Conservation (phyloP, 805 yeast species). For the Wickerhamomyces mucosus region DNA sequence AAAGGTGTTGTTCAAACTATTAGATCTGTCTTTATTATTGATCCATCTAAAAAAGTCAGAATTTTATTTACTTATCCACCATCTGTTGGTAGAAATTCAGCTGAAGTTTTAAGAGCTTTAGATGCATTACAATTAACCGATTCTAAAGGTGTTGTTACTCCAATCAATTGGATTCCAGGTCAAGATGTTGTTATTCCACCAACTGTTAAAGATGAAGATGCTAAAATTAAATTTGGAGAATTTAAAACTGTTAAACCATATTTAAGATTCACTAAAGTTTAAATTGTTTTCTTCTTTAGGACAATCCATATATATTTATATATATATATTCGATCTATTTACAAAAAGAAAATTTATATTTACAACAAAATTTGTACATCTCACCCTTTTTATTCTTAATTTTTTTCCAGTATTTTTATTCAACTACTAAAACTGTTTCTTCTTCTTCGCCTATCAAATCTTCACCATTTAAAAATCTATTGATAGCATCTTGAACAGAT, state of each 20-base stretch:
- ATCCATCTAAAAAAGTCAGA: slow-evolving; percentile 84
- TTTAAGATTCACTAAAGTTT: slow-evolving; percentile 58
- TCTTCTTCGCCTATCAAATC: slow-evolving; percentile 7
- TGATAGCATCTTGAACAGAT: slow-evolving; percentile 45
- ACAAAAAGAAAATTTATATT: too few relatives aligned
- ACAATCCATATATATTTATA: too few relatives aligned
- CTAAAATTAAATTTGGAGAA: slow-evolving; percentile 75
- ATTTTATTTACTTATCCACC: slow-evolving; percentile 86
- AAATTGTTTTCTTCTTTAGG: too few relatives aligned
- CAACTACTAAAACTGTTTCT: neutral
- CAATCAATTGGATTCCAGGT: slow-evolving; percentile 85
- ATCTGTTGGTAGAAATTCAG: slow-evolving; percentile 87
- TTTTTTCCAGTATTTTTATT: too few relatives aligned
- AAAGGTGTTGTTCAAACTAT: slow-evolving; percentile 77
- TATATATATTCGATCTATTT: too few relatives aligned
- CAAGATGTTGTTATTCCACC: slow-evolving; percentile 92
- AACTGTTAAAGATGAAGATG: slow-evolving; percentile 67
- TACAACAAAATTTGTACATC: too few relatives aligned
- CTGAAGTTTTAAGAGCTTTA: slow-evolving; percentile 83
- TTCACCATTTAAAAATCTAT: slow-evolving; percentile 38
- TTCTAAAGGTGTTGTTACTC: slow-evolving; percentile 76
- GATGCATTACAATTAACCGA: slow-evolving; percentile 86
- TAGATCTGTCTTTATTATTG: slow-evolving; percentile 87
- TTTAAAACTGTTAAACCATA: slow-evolving; percentile 85
- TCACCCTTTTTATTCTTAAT: too few relatives aligned